These are phyloP conservation scores for Ziziphus jujuba DNA, from an alignment of 306 rosid genomes.

Conservation along the genomic window DNA sequence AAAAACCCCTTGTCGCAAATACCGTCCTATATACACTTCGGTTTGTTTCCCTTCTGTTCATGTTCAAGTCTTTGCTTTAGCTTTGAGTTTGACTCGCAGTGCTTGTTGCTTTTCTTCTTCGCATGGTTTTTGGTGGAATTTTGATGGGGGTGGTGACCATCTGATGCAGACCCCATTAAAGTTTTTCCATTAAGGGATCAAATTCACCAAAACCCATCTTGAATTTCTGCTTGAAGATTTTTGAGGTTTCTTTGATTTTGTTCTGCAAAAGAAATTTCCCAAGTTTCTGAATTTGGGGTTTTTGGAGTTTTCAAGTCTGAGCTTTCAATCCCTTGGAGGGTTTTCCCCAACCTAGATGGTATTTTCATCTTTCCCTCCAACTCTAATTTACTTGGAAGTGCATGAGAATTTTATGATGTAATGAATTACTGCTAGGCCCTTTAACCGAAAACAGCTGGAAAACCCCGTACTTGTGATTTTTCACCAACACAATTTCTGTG, in stretches of 20 bases:
- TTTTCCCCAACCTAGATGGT: conserved; percentile 28
- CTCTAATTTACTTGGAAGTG: conserved; percentile 7
- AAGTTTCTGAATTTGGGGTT: conserved; percentile 3
- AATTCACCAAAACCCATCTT: conserved; percentile 2
- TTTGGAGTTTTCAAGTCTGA: conserved; percentile 9
- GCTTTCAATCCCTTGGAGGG: conserved; percentile 14
- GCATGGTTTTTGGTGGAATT: conserved; percentile 13
- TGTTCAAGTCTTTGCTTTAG: conserved; percentile 4
- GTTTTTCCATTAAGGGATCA: conserved; percentile 20
- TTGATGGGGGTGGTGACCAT: conserved; percentile 14
- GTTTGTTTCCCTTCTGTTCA: conserved; percentile 21
- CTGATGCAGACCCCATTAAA: conserved; percentile 20
- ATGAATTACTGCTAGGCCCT: background rate
- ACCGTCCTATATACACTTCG: conserved; percentile 41
- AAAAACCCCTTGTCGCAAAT: background rate
- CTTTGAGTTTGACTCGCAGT: conserved; percentile 6
- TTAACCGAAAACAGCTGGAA: conserved; percentile 7
- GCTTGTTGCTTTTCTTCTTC: background rate
- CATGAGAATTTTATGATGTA: conserved; percentile 16
- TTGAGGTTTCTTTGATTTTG: conserved; percentile 10
- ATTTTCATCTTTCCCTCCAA: conserved; percentile 13
- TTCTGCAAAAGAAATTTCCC: background rate
- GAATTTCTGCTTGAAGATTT: conserved; percentile 20
- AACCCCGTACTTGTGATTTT: conserved; percentile 16
- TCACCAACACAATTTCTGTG: conserved; percentile 21